phyloP scores from a whole-genome alignment of 768 basidiomycete genomes.

The Udeniomyces megalosporus region DNA sequence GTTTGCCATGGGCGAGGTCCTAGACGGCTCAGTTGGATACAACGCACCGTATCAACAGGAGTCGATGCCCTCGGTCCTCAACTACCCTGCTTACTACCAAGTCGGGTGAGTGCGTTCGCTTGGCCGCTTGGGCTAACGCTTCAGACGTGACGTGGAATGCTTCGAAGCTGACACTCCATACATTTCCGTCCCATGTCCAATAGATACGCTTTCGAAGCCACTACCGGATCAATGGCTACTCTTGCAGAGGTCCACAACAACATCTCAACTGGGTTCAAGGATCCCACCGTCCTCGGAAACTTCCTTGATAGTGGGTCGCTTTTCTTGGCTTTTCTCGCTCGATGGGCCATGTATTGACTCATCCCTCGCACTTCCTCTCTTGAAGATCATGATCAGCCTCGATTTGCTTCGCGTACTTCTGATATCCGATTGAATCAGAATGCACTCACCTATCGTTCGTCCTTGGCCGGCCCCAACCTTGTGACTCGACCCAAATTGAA shows the following conservation, averaged over 20 bases:
- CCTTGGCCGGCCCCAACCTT: no score
- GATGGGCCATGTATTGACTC: no score
- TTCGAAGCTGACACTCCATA: not conserved
- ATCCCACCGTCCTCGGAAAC: conserved; percentile 11
- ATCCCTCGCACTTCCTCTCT: no score
- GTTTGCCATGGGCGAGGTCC: conserved; percentile 71
- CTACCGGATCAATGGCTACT: not conserved
- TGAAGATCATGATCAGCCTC: conserved; percentile 5
- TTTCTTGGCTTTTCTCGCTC: not conserved
- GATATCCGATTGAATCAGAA: conserved; percentile 33
- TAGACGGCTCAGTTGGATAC: conserved; percentile 19
- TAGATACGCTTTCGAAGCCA: not conserved
- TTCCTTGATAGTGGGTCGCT: conserved; percentile 7
- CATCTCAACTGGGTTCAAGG: conserved; percentile 4
- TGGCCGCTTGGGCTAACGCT: no score
- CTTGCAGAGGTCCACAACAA: not conserved
- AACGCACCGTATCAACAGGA: conserved; percentile 8
- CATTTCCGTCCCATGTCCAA: not conserved
- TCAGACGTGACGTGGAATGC: not conserved
- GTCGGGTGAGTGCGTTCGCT: not conserved
- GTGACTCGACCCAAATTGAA: no score
- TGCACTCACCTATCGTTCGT: conserved; percentile 44
- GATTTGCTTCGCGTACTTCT: not conserved
- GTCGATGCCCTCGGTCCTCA: conserved; percentile 4
- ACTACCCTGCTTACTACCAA: conserved; percentile 14